Evolutionary conservation across 2,329 filamentous ascomycete genomes (phyloP).

Genomic region (Alternaria arbusti): DNA sequence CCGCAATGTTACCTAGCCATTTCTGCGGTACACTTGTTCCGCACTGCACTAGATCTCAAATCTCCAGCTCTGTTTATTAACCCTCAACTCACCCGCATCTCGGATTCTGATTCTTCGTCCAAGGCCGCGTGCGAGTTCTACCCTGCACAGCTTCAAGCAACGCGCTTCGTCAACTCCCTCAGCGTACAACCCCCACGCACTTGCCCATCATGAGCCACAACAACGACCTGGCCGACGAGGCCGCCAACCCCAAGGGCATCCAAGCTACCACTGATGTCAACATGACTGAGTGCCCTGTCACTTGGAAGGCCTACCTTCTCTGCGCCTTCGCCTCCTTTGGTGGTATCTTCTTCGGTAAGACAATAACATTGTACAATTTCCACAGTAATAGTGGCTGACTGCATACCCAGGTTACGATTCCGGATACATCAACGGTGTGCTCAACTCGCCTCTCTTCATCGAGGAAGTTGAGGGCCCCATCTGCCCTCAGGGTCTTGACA

Average conservation of each 20-base stretch:
- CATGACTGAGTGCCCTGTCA: constrained; percentile 54
- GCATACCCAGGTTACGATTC: constrained; percentile 68
- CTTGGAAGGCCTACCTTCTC: constrained; percentile 53
- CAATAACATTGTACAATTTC: not conserved
- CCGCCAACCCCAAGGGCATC: constrained; percentile 1
- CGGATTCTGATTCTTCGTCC: not conserved
- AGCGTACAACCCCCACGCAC: not conserved
- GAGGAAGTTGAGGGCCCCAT: constrained; percentile 49
- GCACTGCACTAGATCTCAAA: not conserved
- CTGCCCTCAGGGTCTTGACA: not conserved
- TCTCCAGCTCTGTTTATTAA: constrained; percentile 1
- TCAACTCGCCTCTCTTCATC: constrained; percentile 51
- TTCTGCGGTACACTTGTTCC: not conserved
- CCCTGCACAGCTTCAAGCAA: not conserved
- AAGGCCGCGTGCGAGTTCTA: constrained; percentile 1
- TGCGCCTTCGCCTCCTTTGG: constrained; percentile 58
- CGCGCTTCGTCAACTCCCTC: not conserved
- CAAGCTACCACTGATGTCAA: constrained; percentile 1
- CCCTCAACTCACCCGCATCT: not conserved
- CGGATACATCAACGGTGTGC: constrained; percentile 74
- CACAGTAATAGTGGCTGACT: not conserved
- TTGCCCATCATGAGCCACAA: not conserved
- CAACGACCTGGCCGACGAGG: not conserved
- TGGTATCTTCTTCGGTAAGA: constrained; percentile 67
- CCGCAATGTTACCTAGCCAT: not conserved